Evolutionary conservation across 441 rosid genomes (phyloP).

Genomic region (Erysimum pusillum): DNA sequence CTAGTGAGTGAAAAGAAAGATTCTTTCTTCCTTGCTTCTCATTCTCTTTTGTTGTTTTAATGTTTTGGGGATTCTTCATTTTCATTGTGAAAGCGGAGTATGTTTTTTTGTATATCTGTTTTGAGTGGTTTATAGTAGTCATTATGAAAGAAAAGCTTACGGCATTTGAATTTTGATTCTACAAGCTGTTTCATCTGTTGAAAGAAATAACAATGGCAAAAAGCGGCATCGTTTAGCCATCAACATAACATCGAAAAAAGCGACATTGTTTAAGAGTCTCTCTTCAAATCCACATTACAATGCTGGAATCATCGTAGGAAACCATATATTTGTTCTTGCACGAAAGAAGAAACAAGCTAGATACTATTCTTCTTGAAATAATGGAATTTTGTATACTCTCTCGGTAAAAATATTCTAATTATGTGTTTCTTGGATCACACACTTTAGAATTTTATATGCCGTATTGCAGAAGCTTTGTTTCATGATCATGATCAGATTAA

Average conservation of each 20-base stretch:
- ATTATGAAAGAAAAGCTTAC: constrained; percentile 22
- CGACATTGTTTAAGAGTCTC: background rate
- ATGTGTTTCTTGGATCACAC: no score
- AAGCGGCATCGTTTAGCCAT: constrained; percentile 5
- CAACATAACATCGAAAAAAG: background rate
- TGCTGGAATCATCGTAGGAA: no score
- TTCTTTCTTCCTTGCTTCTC: constrained; percentile 13
- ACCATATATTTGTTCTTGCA: no score
- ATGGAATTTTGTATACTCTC: no score
- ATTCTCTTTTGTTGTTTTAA: constrained; percentile 23
- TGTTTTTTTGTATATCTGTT: constrained; percentile 22
- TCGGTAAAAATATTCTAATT: no score
- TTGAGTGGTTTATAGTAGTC: background rate
- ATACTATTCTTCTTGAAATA: no score
- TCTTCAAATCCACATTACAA: no score
- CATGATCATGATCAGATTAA: no score
- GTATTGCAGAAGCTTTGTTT: no score
- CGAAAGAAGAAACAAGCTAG: no score
- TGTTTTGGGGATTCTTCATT: constrained; percentile 33
- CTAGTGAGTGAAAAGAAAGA: constrained; percentile 31
- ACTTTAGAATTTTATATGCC: no score
- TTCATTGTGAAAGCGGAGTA: background rate
- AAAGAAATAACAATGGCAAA: background rate
- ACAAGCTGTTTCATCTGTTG: background rate
- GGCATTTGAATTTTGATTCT: constrained; percentile 8